Conservation (phyloP, 148 eudicot genomes). For the Amaranthus hypochondriacus region DNA sequence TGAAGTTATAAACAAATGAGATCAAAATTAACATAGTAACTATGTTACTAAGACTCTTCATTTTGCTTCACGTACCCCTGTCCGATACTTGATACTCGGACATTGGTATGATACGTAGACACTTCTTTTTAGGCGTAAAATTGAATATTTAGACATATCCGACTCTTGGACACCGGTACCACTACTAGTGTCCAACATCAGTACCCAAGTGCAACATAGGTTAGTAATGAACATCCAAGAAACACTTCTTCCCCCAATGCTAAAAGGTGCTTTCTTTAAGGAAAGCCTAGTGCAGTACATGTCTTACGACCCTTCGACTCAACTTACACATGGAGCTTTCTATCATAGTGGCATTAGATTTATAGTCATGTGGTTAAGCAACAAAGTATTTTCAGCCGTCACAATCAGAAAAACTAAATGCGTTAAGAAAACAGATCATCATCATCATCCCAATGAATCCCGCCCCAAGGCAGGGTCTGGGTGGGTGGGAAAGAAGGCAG, state of each 20-base stretch:
- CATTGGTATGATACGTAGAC: too few relatives aligned
- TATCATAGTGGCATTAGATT: neutral
- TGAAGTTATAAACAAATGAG: neutral
- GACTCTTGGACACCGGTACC: too few relatives aligned
- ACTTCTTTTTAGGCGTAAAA: too few relatives aligned
- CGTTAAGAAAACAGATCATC: too few relatives aligned
- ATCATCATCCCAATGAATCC: too few relatives aligned
- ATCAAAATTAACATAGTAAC: neutral
- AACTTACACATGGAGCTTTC: neutral
- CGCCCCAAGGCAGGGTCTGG: too few relatives aligned
- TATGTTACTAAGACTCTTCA: too few relatives aligned
- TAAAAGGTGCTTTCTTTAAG: neutral
- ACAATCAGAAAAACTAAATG: neutral
- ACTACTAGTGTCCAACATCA: neutral
- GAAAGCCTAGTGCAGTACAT: neutral
- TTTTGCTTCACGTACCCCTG: too few relatives aligned
- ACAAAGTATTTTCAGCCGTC: neutral
- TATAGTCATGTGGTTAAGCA: neutral
- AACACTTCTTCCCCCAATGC: neutral
- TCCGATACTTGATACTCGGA: too few relatives aligned
- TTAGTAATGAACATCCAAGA: neutral
- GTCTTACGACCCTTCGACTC: neutral
- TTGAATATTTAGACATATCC: too few relatives aligned
- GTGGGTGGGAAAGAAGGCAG: too few relatives aligned
- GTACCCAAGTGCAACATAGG: constrained; percentile 3